Evolutionary conservation across 1,139 yeast species (phyloP).

Genomic region (Nakaseomyces glabratus): DNA sequence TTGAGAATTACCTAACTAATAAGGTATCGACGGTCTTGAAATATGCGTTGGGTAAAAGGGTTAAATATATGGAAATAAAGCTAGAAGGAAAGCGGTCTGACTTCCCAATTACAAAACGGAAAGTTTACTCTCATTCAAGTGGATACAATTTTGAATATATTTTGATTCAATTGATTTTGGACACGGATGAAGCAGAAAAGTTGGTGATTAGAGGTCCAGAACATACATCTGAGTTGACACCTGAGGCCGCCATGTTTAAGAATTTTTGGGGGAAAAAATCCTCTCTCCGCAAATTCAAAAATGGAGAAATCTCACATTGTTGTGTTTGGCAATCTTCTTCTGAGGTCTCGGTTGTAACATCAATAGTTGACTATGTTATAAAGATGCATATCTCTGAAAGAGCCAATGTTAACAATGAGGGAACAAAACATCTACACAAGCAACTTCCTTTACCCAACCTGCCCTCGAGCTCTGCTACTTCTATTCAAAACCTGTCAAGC

Average conservation of each 20-base stretch:
- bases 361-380: constrained; percentile 56
- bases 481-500: constrained; percentile 42
- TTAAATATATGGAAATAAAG: constrained; percentile 34
- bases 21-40: constrained; percentile 51
- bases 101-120: constrained; percentile 49
- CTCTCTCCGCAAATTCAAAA: constrained; percentile 81
- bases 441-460: constrained; percentile 52
- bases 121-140: constrained; percentile 26
- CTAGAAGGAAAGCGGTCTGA: constrained; percentile 18
- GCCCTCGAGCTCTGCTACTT: constrained; percentile 47
- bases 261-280: constrained; percentile 85
- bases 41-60: constrained; percentile 63
- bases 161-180: constrained; percentile 57
- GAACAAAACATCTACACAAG: constrained; percentile 38
- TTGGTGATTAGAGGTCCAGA: constrained; percentile 79
- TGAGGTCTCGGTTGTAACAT: constrained; percentile 54
- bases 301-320: constrained; percentile 81
- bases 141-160: constrained; percentile 29
- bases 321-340: constrained; percentile 72
- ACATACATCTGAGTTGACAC: constrained; percentile 43
- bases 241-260: constrained; percentile 55
- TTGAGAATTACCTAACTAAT: constrained; percentile 55
- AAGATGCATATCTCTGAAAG: constrained; percentile 52
- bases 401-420: constrained; percentile 36
- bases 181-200: constrained; percentile 68